phyloP scores from a whole-genome alignment of 768 basidiomycete species.

The Amanita rimosa region DNA sequence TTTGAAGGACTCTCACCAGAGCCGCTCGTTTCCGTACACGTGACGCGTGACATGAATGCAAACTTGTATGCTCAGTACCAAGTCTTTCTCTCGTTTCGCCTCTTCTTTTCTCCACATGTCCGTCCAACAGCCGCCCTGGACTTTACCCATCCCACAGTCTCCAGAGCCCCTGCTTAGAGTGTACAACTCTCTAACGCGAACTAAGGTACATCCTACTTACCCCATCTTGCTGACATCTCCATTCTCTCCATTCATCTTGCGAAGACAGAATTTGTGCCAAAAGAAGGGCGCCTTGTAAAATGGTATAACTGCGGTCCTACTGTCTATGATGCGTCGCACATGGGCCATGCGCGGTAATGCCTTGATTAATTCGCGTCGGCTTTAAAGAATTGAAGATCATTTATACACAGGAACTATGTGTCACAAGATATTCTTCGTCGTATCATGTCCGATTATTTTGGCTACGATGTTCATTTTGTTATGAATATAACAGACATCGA shows the following conservation, averaged over 20 bases:
- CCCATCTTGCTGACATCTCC: slow-evolving; percentile 9
- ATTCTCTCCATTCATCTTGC: background rate
- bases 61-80: background rate
- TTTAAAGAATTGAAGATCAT: slow-evolving; percentile 1
- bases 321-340: slow-evolving; percentile 95
- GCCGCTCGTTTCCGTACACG: too few relatives aligned
- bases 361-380: background rate
- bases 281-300: slow-evolving; percentile 64
- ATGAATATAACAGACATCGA: slow-evolving; percentile 99
- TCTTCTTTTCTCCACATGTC: slow-evolving; percentile 29
- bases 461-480: slow-evolving; percentile 95
- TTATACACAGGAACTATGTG: slow-evolving; percentile 73
- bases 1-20: too few relatives aligned
- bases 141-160: slow-evolving; percentile 25
- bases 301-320: slow-evolving; percentile 99
- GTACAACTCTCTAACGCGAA: slow-evolving; percentile 87
- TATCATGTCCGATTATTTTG: slow-evolving; percentile 92
- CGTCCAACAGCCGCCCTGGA: slow-evolving; percentile 53
- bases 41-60: background rate
- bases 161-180: slow-evolving; percentile 66
- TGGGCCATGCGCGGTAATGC: slow-evolving; percentile 91
- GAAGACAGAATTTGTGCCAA: slow-evolving; percentile 71
- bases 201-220: slow-evolving; percentile 47
- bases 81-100: background rate
- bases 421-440: slow-evolving; percentile 87